Base-by-base conservation (phyloP, 2,329 filamentous ascomycete genomes). In the Onygenales sp. region DNA sequence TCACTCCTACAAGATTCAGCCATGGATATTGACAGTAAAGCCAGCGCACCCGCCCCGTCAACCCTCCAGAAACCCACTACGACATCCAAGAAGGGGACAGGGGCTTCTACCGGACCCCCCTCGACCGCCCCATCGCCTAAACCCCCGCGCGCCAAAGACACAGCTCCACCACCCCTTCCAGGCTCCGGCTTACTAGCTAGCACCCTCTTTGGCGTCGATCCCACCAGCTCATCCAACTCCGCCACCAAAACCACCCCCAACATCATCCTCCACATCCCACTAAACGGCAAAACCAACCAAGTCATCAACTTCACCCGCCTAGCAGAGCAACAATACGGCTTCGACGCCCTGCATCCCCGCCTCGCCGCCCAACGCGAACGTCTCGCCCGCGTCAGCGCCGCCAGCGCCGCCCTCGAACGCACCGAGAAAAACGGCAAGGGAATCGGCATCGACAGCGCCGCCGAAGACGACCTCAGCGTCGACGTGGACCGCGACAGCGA, bases 271-370 rank as follows among this genome's bases (percentile, higher is more conserved):
- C 84, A 87, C 53, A 85, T 98, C 54, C 83, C 87, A 0, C 78
- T 98, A 41, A 81, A 85, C 54, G 88, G 89, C 42, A 84, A 88
- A 61, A 86, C 82, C 38, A 95, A 95, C 68, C 89, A 92, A 60
- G 92, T 94, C 57, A 83, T 98, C 72, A 97, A 97, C 69, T 96
- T 97, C 60, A 91, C 92, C 64, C 88, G 89, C 44, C 78, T 97
- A 70, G 93, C 94, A 9, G 89, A 95, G 70, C 90, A 94, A 58
- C 87, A 86, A 57, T 97, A 96, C 67, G 93, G 93, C 27, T 95
- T 92, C 78, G 90, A 94, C 57, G 93, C 92, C 0, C 78, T 97
- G 38, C 91, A 97, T 66, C 93, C 93, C 33, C 86, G 91, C 7
- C 79, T 94, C 57, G 93, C 93, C 2, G 91, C 91, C 35, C 89